Base-by-base conservation (phyloP, 2,329 filamentous ascomycete species). In the Chrysoporthe deuterocubensis region DNA sequence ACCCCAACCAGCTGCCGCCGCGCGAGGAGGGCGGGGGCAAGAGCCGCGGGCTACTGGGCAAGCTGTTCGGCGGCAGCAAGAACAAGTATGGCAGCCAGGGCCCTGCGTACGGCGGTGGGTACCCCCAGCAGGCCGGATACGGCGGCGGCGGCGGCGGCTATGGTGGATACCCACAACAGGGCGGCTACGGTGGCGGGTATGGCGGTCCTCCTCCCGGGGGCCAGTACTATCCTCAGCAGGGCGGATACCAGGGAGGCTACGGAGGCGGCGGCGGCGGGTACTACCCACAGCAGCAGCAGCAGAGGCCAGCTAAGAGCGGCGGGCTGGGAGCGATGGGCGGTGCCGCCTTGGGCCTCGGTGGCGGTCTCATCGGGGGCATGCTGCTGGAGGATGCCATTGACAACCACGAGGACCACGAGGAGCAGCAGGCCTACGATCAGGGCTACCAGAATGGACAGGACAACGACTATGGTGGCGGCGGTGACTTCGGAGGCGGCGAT, bases 331-430 rank as follows among this genome's bases (percentile, higher is more conserved):
- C 87, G 69, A 87, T 85, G 1, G 93, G 92, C 60, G 93, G 90
- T 63, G 88, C 90, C 9, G 92, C 92, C 32, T 81, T 97, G 56
- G 94, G 94, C 81, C 78, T 92, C 4, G 94, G 93, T 72, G 94
- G 91, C 71, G 94, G 94, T 78, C 75, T 97, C 76, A 74, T 97
- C 1, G 94, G 93, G 73, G 94, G 94, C 66, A 86, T 88, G 70
- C 70, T 97, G 74, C 78, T 97, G 43, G 90, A 85, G 2, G 83
- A 91, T 74, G 89, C 90, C 1, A 83, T 94, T 62, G 80, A 91
- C 66, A 87, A 90, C 69, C 76, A 85, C 59, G 79, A 92, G 71
- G 67, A 69, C 13, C 67, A 67, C 46, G 66, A 70, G 42, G 21
- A 67, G 34, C 80, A 90, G 69, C 82, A 87, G 5, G 85, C 86